A percentile compares a stretch with the other conserved stretches of the same genome.
phyloP scores from a whole-genome alignment of 225 moss, liverwort and hornwort genomes.

The Pleurozium schreberi region DNA sequence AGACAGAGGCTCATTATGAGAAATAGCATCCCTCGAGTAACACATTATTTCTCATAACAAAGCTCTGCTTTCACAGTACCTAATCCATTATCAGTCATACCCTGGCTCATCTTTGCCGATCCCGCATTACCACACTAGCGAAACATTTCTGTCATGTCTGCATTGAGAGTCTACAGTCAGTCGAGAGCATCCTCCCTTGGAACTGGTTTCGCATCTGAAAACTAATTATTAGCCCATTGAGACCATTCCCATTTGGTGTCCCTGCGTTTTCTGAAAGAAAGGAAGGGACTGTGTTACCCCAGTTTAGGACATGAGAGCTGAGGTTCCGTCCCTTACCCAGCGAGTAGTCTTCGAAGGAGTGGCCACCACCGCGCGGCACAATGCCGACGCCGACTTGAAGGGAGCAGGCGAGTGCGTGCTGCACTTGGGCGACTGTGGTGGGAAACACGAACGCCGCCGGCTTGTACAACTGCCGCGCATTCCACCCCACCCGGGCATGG shows the following conservation, averaged over 20 bases:
- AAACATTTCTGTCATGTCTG: not conserved
- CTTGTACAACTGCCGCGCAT: conserved; percentile 16
- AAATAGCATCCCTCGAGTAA: not conserved
- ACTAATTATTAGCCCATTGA: not conserved
- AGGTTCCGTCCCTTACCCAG: not conserved
- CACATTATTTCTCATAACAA: not conserved
- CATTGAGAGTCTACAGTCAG: not conserved
- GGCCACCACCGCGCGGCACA: conserved; percentile 61
- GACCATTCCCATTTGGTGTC: not conserved
- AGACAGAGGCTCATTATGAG: not conserved
- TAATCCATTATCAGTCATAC: not conserved
- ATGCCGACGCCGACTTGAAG: conserved; percentile 32
- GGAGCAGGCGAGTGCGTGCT: conserved; percentile 38
- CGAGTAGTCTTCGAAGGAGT: conserved; percentile 66
- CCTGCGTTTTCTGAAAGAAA: not conserved
- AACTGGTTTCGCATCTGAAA: not conserved
- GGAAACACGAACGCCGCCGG: conserved; percentile 64
- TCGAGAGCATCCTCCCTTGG: not conserved
- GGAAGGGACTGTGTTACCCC: not conserved
- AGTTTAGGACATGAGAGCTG: not conserved
- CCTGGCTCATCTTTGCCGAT: not conserved
- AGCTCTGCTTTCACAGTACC: not conserved
- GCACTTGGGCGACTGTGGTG: conserved; percentile 41
- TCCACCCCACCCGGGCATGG: conserved; percentile 20
- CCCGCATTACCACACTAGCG: too few relatives aligned